phyloP scores from a whole-genome alignment of 2,329 filamentous ascomycete species.

The Sarocladiaceae sp. region DNA sequence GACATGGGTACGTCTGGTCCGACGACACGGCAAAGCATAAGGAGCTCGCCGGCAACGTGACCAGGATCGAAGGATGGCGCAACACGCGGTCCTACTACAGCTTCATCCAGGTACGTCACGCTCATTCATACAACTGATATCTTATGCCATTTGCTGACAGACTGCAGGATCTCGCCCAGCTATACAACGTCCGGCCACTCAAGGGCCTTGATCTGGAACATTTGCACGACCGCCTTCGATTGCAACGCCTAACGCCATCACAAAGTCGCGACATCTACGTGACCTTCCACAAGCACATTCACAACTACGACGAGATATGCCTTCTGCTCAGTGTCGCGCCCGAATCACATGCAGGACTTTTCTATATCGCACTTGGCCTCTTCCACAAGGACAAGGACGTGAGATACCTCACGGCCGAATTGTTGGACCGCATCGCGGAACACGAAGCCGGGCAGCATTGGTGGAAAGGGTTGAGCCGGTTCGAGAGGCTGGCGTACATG shows the following conservation, averaged over 20 bases:
- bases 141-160: too few species aligned
- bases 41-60: constrained; percentile 86
- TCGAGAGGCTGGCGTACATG: constrained; percentile 80
- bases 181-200: constrained; percentile 60
- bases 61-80: constrained; percentile 92
- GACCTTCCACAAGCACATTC: constrained; percentile 67
- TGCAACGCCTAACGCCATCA: constrained; percentile 67
- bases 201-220: constrained; percentile 84
- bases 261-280: constrained; percentile 82
- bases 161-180: constrained; percentile 58
- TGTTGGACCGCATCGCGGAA: constrained; percentile 74
- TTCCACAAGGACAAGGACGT: constrained; percentile 86
- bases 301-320: constrained; percentile 78
- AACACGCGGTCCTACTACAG: constrained; percentile 93
- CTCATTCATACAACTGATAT: not conserved
- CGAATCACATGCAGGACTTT: constrained; percentile 80
- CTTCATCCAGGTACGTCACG: constrained; percentile 67
- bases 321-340: constrained; percentile 77
- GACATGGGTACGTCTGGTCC: constrained; percentile 93
- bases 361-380: constrained; percentile 83
- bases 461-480: constrained; percentile 80
- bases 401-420: constrained; percentile 65
- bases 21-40: constrained; percentile 74
- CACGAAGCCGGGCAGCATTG: constrained; percentile 92
- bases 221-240: constrained; percentile 83